These are phyloP conservation scores for Solanum chaucha DNA, from an alignment of 257 asterid genomes.

Conservation along the genomic window DNA sequence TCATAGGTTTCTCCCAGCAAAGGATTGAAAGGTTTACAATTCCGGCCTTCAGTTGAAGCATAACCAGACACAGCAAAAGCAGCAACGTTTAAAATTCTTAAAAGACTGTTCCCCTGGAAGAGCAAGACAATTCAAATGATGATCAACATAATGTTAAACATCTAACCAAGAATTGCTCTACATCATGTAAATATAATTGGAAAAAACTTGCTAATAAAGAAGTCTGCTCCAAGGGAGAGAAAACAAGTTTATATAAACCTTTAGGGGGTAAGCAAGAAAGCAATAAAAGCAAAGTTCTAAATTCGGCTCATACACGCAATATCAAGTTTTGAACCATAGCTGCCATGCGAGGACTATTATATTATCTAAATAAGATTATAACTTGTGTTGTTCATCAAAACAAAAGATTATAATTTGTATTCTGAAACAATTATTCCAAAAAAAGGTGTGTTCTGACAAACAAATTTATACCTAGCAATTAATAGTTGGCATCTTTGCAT, in stretches of 20 bases:
- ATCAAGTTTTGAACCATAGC: not conserved
- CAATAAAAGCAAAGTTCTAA: not conserved
- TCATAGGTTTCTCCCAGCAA: slow-evolving; percentile 93
- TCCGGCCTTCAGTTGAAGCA: slow-evolving; percentile 91
- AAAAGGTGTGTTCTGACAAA: not conserved
- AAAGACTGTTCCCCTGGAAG: slow-evolving; percentile 74
- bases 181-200: not conserved
- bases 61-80: slow-evolving; percentile 96
- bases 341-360: not conserved
- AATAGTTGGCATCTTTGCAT: not conserved
- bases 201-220: not conserved
- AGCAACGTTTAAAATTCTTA: slow-evolving; percentile 78
- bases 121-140: not conserved
- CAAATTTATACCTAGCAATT: not conserved
- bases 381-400: not conserved
- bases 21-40: slow-evolving; percentile 94
- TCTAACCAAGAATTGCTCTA: not conserved
- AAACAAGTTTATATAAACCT: not conserved
- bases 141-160: not conserved
- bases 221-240: not conserved
- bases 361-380: not conserved
- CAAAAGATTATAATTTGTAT: not conserved
- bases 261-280: not conserved
- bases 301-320: not conserved
- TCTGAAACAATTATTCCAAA: not conserved